Percentiles rank a stretch among this genome's conserved stretches.
Evolutionary conservation across 1,284 basidiomycete species (phyloP).

Genomic region (Naganishia cerealis): DNA sequence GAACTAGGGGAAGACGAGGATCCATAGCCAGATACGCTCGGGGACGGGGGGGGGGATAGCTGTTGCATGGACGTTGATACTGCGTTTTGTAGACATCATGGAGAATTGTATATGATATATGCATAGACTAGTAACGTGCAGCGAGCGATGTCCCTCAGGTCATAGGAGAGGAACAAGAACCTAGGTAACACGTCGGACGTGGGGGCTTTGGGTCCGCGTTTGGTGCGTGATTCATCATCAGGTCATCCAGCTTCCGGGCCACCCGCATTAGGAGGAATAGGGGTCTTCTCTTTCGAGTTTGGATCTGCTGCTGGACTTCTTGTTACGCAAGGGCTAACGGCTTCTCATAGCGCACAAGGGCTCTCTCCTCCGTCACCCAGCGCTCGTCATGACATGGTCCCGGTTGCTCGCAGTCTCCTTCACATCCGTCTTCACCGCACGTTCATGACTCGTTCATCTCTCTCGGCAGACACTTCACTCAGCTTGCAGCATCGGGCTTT

Average conservation of each 20-base stretch:
- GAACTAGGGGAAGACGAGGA: constrained; percentile 21
- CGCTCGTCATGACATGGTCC: neutral
- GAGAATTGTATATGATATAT: too few relatives aligned
- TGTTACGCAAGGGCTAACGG: neutral
- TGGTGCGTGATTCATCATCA: neutral
- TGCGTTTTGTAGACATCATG: too few relatives aligned
- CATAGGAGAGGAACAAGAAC: too few relatives aligned
- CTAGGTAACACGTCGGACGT: neutral
- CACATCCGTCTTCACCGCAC: constrained; percentile 1
- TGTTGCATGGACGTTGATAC: neutral
- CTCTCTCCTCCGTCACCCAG: neutral
- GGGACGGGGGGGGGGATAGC: too few relatives aligned
- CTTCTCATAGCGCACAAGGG: neutral
- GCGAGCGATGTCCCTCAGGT: too few relatives aligned
- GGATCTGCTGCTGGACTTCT: neutral
- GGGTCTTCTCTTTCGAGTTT: neutral
- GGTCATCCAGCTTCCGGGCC: neutral
- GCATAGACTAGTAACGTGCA: too few relatives aligned
- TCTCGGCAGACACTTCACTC: neutral
- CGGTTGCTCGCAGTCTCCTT: neutral
- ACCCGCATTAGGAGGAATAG: neutral
- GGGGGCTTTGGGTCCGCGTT: neutral
- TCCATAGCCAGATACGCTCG: neutral
- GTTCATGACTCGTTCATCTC: neutral
- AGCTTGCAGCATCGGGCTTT: neutral